phyloP scores from a whole-genome alignment of 2,329 filamentous ascomycete species.

The Colletotrichum sp. region DNA sequence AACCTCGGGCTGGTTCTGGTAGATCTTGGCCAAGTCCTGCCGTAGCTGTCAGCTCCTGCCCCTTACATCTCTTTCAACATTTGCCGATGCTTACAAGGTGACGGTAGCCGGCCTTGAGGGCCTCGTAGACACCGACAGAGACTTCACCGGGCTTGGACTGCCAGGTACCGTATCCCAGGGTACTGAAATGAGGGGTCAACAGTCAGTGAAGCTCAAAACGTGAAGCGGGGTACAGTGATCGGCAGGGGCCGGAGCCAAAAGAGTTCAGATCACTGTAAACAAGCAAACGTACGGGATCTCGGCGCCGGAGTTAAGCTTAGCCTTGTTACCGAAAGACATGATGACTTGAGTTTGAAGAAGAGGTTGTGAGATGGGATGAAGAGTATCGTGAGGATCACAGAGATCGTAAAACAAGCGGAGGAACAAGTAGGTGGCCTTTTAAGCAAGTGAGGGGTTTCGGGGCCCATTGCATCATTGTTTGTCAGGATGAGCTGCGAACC shows the following conservation, averaged over 20 bases:
- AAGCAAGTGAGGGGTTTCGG: conserved; percentile 14
- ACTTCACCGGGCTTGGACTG: conserved; percentile 71
- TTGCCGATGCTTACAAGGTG: conserved; percentile 49
- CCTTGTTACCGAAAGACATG: conserved; percentile 63
- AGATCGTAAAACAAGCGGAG: fast-evolving
- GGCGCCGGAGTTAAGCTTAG: conserved; percentile 67
- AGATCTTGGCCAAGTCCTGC: conserved; percentile 52
- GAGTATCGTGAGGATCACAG: neutral
- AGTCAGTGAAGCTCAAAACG: conserved; percentile 46
- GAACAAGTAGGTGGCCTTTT: neutral
- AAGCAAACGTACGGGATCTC: conserved; percentile 56
- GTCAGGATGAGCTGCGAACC: conserved; percentile 19
- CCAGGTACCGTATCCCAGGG: conserved; percentile 60
- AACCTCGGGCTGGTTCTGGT: conserved; percentile 69
- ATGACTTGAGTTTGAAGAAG: conserved; percentile 2
- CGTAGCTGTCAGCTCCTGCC: neutral
- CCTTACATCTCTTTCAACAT: fast-evolving
- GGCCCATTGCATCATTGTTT: conserved; percentile 21
- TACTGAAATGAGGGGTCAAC: neutral
- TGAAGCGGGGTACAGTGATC: conserved; percentile 4
- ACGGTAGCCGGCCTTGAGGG: conserved; percentile 67
- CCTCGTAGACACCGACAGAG: conserved; percentile 66
- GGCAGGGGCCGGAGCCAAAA: neutral
- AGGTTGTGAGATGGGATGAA: neutral
- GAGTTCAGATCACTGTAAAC: neutral